Percentiles rank a stretch among this genome's conserved stretches.
Conservation (phyloP, 2,329 filamentous ascomycete species). For the Colletotrichum destructivum region DNA sequence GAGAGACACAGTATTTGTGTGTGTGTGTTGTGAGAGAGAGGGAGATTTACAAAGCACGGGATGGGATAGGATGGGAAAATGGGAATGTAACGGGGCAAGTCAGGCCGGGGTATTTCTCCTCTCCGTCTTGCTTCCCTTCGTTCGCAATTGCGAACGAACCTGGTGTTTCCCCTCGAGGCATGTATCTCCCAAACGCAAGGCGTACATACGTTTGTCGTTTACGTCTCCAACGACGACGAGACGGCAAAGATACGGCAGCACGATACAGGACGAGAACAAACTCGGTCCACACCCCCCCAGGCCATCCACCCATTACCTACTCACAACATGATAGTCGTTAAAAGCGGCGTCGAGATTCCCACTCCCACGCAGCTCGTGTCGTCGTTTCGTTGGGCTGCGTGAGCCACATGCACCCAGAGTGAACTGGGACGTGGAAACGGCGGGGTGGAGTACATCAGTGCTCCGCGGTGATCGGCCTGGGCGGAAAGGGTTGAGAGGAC, state of each 20-base stretch:
- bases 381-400: slow-evolving; percentile 37
- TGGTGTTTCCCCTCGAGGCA: slow-evolving; percentile 29
- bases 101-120: slow-evolving; percentile 24
- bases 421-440: slow-evolving; percentile 19
- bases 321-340: not conserved
- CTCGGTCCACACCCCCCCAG: not conserved
- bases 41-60: slow-evolving; percentile 2
- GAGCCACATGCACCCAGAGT: slow-evolving; percentile 22
- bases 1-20: too few relatives aligned
- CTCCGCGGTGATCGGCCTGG: slow-evolving; percentile 27
- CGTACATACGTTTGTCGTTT: not conserved
- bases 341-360: slow-evolving; percentile 39
- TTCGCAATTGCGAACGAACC: slow-evolving; percentile 42
- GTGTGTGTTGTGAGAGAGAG: too few relatives aligned
- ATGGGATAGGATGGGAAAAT: slow-evolving; percentile 14
- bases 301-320: not conserved
- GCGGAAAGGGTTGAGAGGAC: not conserved
- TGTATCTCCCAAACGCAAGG: not conserved
- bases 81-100: slow-evolving; percentile 27
- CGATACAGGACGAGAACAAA: slow-evolving; percentile 3
- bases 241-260: slow-evolving; percentile 19
- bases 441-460: slow-evolving; percentile 25
- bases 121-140: slow-evolving; percentile 22
- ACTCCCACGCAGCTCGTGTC: slow-evolving; percentile 38
- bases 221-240: slow-evolving; percentile 1